A percentile compares a stretch with the other conserved stretches of the same genome.
phyloP scores from a whole-genome alignment of 257 asterid species.

The Solanum tarapatanum region DNA sequence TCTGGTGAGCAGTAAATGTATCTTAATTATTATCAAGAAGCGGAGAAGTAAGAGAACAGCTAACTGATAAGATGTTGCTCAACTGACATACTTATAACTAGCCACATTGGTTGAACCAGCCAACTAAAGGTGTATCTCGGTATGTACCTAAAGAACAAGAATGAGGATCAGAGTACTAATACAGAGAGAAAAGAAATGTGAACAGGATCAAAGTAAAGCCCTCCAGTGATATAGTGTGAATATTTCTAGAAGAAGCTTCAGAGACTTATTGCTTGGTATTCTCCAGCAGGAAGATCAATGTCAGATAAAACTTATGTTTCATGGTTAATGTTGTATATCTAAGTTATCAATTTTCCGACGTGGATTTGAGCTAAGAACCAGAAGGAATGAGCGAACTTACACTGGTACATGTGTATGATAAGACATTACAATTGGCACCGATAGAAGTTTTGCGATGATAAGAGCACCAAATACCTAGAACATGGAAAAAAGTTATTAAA shows the following conservation, averaged over 20 bases:
- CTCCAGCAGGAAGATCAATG: background rate
- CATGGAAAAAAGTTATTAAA: background rate
- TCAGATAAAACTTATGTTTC: background rate
- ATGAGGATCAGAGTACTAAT: background rate
- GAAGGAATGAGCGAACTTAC: slow-evolving; percentile 27
- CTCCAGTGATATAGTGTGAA: background rate
- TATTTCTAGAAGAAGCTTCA: background rate
- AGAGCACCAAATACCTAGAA: slow-evolving; percentile 91
- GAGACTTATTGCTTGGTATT: background rate
- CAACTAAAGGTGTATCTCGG: slow-evolving; percentile 96
- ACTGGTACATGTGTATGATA: slow-evolving; percentile 97
- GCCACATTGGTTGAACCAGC: slow-evolving; percentile 97
- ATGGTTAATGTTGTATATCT: background rate
- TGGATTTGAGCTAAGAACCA: background rate
- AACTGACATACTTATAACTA: slow-evolving; percentile 54
- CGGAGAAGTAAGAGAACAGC: background rate
- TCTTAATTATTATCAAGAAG: background rate
- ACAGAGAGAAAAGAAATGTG: background rate
- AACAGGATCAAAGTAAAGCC: background rate
- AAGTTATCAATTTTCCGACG: background rate
- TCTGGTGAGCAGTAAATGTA: slow-evolving; percentile 32
- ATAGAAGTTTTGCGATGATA: slow-evolving; percentile 61
- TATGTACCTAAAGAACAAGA: slow-evolving; percentile 57
- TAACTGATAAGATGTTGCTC: background rate
- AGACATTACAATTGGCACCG: slow-evolving; percentile 87